These are phyloP conservation scores for Elongisporangium anandrum DNA, from an alignment of 352 stramenopile genomes.

Conservation along the genomic window DNA sequence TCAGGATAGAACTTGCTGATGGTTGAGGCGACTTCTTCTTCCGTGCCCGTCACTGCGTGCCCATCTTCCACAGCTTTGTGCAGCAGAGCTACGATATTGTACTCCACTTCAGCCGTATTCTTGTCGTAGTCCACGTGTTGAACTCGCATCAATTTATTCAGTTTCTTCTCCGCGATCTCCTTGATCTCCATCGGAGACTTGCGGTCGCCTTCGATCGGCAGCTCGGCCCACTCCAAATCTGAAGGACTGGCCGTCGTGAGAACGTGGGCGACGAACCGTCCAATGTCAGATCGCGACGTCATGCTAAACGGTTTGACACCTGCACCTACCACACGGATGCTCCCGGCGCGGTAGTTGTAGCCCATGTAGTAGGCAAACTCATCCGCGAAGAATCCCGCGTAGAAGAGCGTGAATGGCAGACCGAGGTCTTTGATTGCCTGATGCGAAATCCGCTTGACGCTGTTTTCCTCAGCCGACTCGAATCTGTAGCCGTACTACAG, in stretches of 20 bases:
- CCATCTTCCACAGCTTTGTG: background rate
- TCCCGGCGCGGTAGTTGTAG: too few relatives aligned
- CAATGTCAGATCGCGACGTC: constrained; percentile 2
- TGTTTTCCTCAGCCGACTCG: background rate
- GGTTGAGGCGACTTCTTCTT: background rate
- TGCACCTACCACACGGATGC: too few relatives aligned
- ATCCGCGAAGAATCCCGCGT: too few relatives aligned
- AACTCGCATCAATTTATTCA: constrained; percentile 2
- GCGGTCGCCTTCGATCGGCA: constrained; percentile 3
- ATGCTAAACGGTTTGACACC: background rate
- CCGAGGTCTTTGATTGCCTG: too few relatives aligned
- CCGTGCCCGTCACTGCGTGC: background rate
- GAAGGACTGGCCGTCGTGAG: background rate
- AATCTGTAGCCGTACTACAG: background rate
- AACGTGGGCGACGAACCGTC: constrained; percentile 3
- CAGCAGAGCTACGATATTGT: background rate
- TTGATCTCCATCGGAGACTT: constrained; percentile 1
- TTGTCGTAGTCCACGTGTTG: background rate
- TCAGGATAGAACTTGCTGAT: background rate
- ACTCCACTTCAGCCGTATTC: background rate
- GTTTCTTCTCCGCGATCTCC: constrained; percentile 2
- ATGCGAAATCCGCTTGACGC: background rate
- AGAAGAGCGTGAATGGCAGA: too few relatives aligned
- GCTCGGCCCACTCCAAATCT: constrained; percentile 1
- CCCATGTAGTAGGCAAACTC: too few relatives aligned